Percentiles rank a stretch among this genome's conserved stretches.
Evolutionary conservation across 1,284 basidiomycete species (phyloP).

Genomic region (Cryptococcus sp.): DNA sequence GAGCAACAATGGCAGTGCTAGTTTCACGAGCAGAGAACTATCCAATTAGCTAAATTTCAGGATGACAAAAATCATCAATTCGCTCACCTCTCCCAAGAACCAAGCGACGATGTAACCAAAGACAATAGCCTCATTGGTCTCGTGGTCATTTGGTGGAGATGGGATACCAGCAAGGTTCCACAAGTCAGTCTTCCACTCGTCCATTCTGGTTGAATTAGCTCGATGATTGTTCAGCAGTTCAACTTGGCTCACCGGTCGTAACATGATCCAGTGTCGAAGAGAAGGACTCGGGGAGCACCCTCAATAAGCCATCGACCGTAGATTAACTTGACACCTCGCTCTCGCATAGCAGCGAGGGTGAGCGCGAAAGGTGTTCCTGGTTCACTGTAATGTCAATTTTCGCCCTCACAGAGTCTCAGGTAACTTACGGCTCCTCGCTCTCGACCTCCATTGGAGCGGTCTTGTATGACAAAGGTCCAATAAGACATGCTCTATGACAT

Average conservation of each 20-base stretch:
- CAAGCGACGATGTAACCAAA: conserved; percentile 99
- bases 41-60: conserved; percentile 5
- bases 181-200: conserved; percentile 97
- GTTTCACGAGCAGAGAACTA: conserved; percentile 77
- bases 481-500: conserved; percentile 53
- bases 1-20: conserved; percentile 81
- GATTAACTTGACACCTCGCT: conserved; percentile 84
- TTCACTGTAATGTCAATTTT: conserved; percentile 22
- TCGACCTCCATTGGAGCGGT: conserved; percentile 98
- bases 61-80: background rate
- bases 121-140: conserved; percentile 97
- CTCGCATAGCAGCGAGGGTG: conserved; percentile 71
- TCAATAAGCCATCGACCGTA: conserved; percentile 99
- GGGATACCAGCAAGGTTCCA: conserved; percentile 98
- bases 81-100: conserved; percentile 89
- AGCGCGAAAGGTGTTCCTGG: conserved; percentile 58
- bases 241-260: conserved; percentile 54
- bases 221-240: background rate
- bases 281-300: conserved; percentile 84
- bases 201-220: conserved; percentile 55
- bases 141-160: conserved; percentile 88
- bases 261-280: conserved; percentile 90
- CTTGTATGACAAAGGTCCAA: conserved; percentile 94
- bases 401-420: background rate
- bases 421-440: conserved; percentile 58